Conservation (phyloP, 2,329 filamentous ascomycete genomes). For the Cordyceps militaris region DNA sequence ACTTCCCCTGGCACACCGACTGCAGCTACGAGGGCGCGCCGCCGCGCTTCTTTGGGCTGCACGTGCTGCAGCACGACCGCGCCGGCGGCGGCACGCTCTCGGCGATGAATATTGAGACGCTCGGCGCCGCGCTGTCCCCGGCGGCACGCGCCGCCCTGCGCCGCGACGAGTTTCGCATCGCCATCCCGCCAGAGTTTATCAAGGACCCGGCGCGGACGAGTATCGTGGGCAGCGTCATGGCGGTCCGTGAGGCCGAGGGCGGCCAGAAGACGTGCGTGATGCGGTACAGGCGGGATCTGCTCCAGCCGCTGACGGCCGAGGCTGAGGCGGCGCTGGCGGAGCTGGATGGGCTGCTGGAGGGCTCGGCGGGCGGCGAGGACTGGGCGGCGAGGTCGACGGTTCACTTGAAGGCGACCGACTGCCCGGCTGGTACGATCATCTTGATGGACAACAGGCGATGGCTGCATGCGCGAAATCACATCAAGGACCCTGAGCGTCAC, state of each 20-base stretch:
- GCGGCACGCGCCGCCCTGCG: slow-evolving; percentile 19
- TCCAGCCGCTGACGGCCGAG: slow-evolving; percentile 21
- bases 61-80: slow-evolving; percentile 34
- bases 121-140: slow-evolving; percentile 17
- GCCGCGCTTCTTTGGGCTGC: slow-evolving; percentile 34
- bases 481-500: slow-evolving; percentile 28
- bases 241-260: background rate
- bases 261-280: slow-evolving; percentile 16
- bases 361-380: slow-evolving; percentile 9
- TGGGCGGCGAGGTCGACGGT: slow-evolving; percentile 11
- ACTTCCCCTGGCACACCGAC: slow-evolving; percentile 39
- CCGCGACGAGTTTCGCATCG: slow-evolving; percentile 25
- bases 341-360: slow-evolving; percentile 18
- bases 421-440: slow-evolving; percentile 24
- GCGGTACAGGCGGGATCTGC: slow-evolving; percentile 26
- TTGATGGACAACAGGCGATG: slow-evolving; percentile 27
- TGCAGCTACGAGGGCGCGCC: slow-evolving; percentile 34
- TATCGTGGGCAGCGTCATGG: slow-evolving; percentile 18
- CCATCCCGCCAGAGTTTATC: slow-evolving; percentile 29
- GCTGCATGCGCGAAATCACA: slow-evolving; percentile 27
- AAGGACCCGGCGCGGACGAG: slow-evolving; percentile 17
- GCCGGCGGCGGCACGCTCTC: slow-evolving; percentile 35
- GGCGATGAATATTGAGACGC: slow-evolving; percentile 26
- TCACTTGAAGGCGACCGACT: slow-evolving; percentile 21
- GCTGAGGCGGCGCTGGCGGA: slow-evolving; percentile 21